Evolutionary conservation across 345 rosid species (phyloP).

Genomic region (Ricinus communis): DNA sequence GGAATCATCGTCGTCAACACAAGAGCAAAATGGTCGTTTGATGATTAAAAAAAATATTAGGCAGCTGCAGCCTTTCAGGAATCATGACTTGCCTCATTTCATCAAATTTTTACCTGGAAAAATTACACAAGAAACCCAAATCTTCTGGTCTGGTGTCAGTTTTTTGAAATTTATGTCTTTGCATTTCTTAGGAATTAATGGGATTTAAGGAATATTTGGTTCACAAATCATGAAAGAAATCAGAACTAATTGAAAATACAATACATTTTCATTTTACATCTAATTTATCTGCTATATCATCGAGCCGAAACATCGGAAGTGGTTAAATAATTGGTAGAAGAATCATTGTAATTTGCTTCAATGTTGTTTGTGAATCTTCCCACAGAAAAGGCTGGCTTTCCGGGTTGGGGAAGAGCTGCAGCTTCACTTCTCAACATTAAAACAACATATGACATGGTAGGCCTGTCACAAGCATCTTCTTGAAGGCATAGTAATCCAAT

Average conservation of each 20-base stretch:
- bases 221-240: not conserved
- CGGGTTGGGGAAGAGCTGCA: constrained; percentile 35
- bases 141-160: no score
- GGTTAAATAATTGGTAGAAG: constrained; percentile 20
- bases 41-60: no score
- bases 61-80: no score
- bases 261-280: no score
- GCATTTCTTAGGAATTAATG: no score
- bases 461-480: constrained; percentile 35
- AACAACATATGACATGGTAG: constrained; percentile 46
- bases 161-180: no score
- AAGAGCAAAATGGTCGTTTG: no score
- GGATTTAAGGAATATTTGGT: not conserved
- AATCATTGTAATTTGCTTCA: not conserved
- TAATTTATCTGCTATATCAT: not conserved
- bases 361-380: constrained; percentile 11
- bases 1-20: not conserved
- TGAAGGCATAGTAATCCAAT: constrained; percentile 20
- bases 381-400: constrained; percentile 38
- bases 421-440: constrained; percentile 42
- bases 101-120: no score
- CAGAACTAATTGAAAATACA: not conserved
- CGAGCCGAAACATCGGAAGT: constrained; percentile 19
- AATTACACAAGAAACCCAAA: no score
- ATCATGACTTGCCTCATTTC: no score